These are phyloP conservation scores for Avena insularis DNA, from an alignment of 176 grass and related monocot species.

Conservation along the genomic window DNA sequence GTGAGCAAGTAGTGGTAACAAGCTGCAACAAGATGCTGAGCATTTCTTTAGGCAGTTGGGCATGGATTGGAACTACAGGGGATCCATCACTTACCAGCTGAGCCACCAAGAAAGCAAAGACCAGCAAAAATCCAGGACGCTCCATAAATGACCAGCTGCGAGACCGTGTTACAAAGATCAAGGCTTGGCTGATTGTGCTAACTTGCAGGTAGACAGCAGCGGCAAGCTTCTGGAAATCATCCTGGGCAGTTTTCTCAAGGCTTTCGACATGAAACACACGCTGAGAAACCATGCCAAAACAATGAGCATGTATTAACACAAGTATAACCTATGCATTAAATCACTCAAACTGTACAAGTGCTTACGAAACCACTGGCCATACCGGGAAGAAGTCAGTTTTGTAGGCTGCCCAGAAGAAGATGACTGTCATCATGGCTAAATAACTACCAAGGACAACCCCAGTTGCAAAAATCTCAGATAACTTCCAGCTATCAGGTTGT, in stretches of 20 bases:
- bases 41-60: not conserved
- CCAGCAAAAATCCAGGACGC: conserved; percentile 62
- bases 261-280: conserved; percentile 67
- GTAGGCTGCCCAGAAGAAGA: conserved; percentile 80
- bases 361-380: conserved; percentile 1
- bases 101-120: conserved; percentile 63
- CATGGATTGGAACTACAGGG: not conserved
- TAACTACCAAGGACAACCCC: conserved; percentile 78
- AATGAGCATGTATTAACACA: not conserved
- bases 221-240: conserved; percentile 68
- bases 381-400: conserved; percentile 79
- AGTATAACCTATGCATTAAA: not conserved
- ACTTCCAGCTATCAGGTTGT: conserved; percentile 75
- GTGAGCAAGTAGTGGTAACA: not conserved
- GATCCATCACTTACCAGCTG: conserved; percentile 51
- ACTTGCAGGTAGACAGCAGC: conserved; percentile 78
- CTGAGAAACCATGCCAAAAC: not conserved
- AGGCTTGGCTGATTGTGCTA: conserved; percentile 76
- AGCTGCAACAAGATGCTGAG: not conserved
- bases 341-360: not conserved
- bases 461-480: conserved; percentile 79
- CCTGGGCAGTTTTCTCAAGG: conserved; percentile 74
- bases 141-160: conserved; percentile 76
- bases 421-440: conserved; percentile 77
- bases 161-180: conserved; percentile 74